Percentiles rank a stretch among this genome's conserved stretches.
Evolutionary conservation across 257 asterid genomes (phyloP).

Genomic region (Solanum arcanum): DNA sequence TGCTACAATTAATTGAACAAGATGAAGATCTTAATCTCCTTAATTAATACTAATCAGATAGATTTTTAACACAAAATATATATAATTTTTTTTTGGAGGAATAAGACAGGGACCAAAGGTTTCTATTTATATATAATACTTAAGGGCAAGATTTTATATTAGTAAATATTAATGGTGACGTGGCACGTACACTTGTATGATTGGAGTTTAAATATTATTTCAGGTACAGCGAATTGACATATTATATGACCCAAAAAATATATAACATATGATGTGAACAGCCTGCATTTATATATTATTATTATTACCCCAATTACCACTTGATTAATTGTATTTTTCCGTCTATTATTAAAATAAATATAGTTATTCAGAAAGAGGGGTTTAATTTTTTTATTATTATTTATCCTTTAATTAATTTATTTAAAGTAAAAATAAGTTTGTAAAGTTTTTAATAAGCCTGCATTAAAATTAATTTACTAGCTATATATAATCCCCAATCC

Average conservation of each 20-base stretch:
- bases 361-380: too few relatives aligned
- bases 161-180: background rate
- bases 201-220: background rate
- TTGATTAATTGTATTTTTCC: background rate
- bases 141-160: background rate
- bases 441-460: background rate
- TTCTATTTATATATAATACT: background rate
- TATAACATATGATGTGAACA: background rate
- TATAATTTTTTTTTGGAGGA: background rate
- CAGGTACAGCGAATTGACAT: background rate
- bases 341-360: too few relatives aligned
- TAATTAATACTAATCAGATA: background rate
- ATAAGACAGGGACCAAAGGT: background rate
- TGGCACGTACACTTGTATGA: background rate
- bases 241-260: background rate
- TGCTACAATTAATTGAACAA: background rate
- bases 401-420: background rate
- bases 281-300: background rate
- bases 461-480: background rate
- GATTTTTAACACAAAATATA: background rate
- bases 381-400: too few relatives aligned
- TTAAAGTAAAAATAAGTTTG: too few relatives aligned
- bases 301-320: background rate
- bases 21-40: background rate
- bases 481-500: background rate